Evolutionary conservation across 805 yeast species (phyloP), one percentile per base, ranked within the genome.

Genomic region (Starmerella apis): DNA sequence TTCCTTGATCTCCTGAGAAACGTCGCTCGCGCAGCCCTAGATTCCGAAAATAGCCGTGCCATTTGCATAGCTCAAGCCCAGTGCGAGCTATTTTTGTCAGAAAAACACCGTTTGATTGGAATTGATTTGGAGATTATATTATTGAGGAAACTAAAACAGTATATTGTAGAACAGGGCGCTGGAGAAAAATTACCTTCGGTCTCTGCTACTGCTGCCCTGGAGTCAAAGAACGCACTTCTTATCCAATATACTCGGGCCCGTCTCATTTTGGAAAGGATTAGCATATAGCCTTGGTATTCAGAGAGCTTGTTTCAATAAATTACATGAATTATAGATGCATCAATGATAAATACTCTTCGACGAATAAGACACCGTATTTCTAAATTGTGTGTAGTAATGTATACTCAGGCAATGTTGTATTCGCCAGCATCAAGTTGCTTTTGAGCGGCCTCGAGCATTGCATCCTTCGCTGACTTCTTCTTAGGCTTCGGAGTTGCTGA

Each of bases 401-500:
- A n/a, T n/a, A n/a, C n/a, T n/a, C n/a, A 27, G 30, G 48, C 52
- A 19, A 59, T 50, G 38, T 59, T 59, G 48, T 49, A 59, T 31
- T 59, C 62, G 28, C 52, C 59, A 16, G 51, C 39, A 2, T 49
- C 51, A 41, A 52, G 39, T 32, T 57, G 61, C 32, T 44, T 46
- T 22, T 53, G 52, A 1, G 62, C 61, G 2, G 57, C 55, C 5
- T 52, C 56, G 31, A 57, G 47, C 53, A 59, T 50, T 2, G 58
- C 58, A 16, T 57, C 54, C 9, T 48, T 41, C 10, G 57, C 49
- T 3, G 59, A 51, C 32, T 43, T 50, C 47, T 55, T 55, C 48
- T 56, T 51, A 27, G 42, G 49, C 45, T 46, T 43, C 7, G 28
- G 28, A 16, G 37, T 52, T 35, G 23, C 30, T 19, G 25, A 20